Conservation (phyloP, 148 eudicot species). For the Rhododendron kiyosumense region DNA sequence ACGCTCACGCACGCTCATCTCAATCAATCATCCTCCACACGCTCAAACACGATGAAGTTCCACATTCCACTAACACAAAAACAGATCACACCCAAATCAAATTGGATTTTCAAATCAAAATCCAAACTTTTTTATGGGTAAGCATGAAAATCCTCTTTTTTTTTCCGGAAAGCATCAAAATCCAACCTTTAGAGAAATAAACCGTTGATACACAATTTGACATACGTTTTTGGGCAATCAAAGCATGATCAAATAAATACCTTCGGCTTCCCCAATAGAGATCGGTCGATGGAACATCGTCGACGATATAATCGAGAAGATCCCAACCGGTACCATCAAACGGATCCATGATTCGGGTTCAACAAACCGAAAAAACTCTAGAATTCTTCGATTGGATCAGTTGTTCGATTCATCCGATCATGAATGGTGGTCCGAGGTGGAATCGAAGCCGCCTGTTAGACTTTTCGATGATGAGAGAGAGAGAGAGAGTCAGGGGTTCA, state of each 20-base stretch:
- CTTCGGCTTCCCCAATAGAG: constrained; percentile 46
- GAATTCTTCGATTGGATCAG: no score
- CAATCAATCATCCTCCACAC: neutral
- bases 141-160: neutral
- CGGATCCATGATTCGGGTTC: constrained; percentile 24
- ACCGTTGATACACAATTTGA: neutral
- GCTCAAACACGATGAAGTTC: neutral
- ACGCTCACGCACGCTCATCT: neutral
- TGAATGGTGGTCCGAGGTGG: neutral
- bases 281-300: constrained; percentile 43
- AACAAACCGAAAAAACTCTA: neutral
- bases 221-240: neutral
- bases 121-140: neutral
- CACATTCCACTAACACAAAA: neutral
- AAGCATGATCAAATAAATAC: constrained; percentile 12
- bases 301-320: constrained; percentile 44
- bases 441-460: neutral
- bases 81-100: neutral
- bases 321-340: constrained; percentile 52
- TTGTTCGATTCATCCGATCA: neutral
- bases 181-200: neutral
- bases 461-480: neutral
- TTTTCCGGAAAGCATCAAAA: neutral
- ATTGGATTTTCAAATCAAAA: neutral
- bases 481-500: neutral